Conservation (phyloP, 2,329 filamentous ascomycete species). For the Sarocladiaceae sp. region DNA sequence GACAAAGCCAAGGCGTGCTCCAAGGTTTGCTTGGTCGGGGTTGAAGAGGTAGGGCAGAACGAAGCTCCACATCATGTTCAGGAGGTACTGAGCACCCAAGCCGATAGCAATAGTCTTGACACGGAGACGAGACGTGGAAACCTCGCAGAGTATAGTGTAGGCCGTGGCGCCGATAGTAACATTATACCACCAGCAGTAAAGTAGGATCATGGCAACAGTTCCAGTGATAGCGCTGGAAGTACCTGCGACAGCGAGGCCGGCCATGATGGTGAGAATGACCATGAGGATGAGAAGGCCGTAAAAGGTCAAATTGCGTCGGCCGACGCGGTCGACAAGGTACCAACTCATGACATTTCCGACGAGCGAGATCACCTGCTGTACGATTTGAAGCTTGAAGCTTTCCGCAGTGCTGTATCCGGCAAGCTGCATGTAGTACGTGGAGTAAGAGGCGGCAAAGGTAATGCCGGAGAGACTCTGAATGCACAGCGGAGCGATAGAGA, state of each 20-base stretch:
- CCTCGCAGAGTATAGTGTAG: slow-evolving; percentile 29
- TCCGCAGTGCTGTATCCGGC: slow-evolving; percentile 30
- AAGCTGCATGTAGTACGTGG: slow-evolving; percentile 37
- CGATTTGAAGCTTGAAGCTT: slow-evolving; percentile 32
- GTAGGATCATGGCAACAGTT: slow-evolving; percentile 1
- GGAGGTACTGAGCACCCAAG: slow-evolving; percentile 22
- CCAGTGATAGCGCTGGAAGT: background rate
- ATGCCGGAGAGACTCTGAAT: slow-evolving; percentile 4
- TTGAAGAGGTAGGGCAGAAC: slow-evolving; percentile 40
- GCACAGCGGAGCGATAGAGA: slow-evolving; percentile 28
- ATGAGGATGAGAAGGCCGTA: slow-evolving; percentile 19
- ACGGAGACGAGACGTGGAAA: slow-evolving; percentile 25
- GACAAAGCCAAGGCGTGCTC: slow-evolving; percentile 34
- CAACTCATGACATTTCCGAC: slow-evolving; percentile 25
- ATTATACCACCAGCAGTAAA: slow-evolving; percentile 21
- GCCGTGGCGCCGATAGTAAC: slow-evolving; percentile 30
- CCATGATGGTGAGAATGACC: background rate
- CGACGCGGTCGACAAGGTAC: slow-evolving; percentile 25
- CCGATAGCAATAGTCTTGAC: slow-evolving; percentile 32
- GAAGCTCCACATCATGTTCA: slow-evolving; percentile 21
- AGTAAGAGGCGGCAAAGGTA: slow-evolving; percentile 21
- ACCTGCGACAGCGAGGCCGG: background rate
- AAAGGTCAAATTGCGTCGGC: slow-evolving; percentile 23
- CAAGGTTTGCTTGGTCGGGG: slow-evolving; percentile 26
- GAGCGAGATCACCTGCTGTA: slow-evolving; percentile 17